Evolutionary conservation across 257 asterid species (phyloP).

Genomic region (Cynanchum wilfordii): DNA sequence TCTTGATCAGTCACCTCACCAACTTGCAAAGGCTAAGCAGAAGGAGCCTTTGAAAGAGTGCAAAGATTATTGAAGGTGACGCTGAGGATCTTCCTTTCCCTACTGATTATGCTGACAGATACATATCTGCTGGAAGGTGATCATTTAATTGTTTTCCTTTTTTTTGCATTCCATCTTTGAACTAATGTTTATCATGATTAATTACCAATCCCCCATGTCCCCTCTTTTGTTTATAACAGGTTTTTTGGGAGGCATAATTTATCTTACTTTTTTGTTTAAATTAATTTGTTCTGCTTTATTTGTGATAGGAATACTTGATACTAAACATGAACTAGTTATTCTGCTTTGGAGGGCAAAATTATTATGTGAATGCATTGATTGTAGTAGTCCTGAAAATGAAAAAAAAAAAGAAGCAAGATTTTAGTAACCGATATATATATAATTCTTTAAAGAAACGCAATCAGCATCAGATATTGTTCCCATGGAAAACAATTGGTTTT

Average conservation of each 20-base stretch:
- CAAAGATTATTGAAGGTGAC: conserved; percentile 81
- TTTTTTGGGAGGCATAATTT: not conserved
- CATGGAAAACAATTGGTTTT: not conserved
- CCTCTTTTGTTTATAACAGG: not conserved
- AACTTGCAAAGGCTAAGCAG: conserved; percentile 83
- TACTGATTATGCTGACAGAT: conserved; percentile 77
- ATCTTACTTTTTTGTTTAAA: not conserved
- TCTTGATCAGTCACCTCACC: conserved; percentile 98
- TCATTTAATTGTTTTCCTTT: not conserved
- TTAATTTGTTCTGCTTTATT: not conserved
- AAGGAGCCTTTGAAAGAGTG: conserved; percentile 89
- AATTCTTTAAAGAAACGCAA: not conserved
- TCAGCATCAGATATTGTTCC: not conserved
- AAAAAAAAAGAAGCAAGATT: not conserved
- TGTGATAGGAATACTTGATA: not conserved
- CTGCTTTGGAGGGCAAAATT: not conserved
- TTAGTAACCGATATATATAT: not conserved
- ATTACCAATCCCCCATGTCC: not conserved
- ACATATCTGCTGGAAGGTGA: conserved; percentile 94
- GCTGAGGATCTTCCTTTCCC: conserved; percentile 93
- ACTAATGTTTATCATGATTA: not conserved
- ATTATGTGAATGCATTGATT: not conserved
- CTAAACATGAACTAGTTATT: not conserved
- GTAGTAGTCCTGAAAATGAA: too few relatives aligned
- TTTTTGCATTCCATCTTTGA: not conserved